Percentiles rank a stretch among this genome's conserved stretches.
phyloP scores from a whole-genome alignment of 179 eudicot genomes.

The Nepenthes alata region DNA sequence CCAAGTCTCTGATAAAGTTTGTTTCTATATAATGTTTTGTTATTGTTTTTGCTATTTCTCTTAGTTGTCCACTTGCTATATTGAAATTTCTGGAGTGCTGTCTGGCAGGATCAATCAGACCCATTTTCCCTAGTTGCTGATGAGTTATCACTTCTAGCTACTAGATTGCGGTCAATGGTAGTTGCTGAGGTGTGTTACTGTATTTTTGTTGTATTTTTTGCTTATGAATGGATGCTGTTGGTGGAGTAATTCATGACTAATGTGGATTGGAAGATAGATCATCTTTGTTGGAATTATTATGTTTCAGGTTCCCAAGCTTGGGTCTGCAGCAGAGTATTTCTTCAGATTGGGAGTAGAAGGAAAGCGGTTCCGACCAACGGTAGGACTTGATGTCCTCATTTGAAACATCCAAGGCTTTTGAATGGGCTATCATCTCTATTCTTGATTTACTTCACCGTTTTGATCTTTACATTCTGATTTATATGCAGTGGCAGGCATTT shows the following conservation, averaged over 20 bases:
- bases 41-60: not conserved
- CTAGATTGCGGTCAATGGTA: conserved; percentile 75
- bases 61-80: not conserved
- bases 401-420: not conserved
- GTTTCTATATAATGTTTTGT: not conserved
- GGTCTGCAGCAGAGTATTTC: conserved; percentile 93
- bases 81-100: conserved; percentile 4
- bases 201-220: not conserved
- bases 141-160: conserved; percentile 61
- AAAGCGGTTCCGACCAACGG: conserved; percentile 91
- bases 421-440: not conserved
- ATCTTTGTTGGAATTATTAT: not conserved
- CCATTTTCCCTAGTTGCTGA: conserved; percentile 85
- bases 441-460: no score
- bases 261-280: not conserved
- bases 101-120: conserved; percentile 54
- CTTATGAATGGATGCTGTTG: not conserved
- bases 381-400: conserved; percentile 18
- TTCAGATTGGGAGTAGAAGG: conserved; percentile 94
- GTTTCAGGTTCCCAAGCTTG: conserved; percentile 80
- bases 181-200: conserved; percentile 52
- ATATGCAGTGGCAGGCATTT: no score
- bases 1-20: not conserved
- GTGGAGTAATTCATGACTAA: not conserved
- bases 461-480: no score